Conservation (phyloP, 495 filamentous ascomycete genomes). For the Penicillium lividum region DNA sequence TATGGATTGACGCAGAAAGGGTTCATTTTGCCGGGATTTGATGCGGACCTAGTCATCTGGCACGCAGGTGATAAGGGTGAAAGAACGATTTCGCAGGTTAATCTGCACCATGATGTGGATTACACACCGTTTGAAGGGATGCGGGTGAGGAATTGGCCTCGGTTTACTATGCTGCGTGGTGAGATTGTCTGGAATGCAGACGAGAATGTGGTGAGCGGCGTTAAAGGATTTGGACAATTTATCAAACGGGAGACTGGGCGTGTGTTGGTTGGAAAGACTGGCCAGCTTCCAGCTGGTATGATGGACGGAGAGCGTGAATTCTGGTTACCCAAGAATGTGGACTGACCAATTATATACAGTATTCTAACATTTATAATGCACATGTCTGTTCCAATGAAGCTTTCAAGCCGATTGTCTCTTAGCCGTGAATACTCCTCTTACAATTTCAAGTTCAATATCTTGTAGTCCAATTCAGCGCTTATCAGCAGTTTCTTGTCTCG, state of each 20-base stretch:
- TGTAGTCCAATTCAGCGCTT: too few relatives aligned
- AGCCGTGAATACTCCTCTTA: too few relatives aligned
- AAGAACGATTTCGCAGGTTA: constrained; percentile 1
- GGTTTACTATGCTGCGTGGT: constrained; percentile 62
- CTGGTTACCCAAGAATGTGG: neutral
- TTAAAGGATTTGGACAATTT: constrained; percentile 49
- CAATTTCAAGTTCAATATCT: too few relatives aligned
- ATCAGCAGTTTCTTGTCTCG: too few relatives aligned
- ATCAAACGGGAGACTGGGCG: constrained; percentile 39
- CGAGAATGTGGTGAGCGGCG: constrained; percentile 48
- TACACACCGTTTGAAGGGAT: constrained; percentile 14
- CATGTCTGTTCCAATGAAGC: too few relatives aligned
- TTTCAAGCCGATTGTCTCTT: too few relatives aligned
- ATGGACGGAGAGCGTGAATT: constrained; percentile 7
- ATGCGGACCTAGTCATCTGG: constrained; percentile 14
- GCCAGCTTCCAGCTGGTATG: constrained; percentile 9
- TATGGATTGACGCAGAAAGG: constrained; percentile 11
- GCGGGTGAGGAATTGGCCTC: constrained; percentile 53
- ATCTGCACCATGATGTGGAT: constrained; percentile 11
- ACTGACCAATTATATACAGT: too few relatives aligned
- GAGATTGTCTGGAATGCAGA: constrained; percentile 56
- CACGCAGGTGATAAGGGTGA: neutral
- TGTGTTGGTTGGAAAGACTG: constrained; percentile 7
- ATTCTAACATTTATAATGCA: too few relatives aligned
- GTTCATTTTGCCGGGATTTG: constrained; percentile 6